Evolutionary conservation across 148 eudicot genomes (phyloP), one percentile per base, ranked within the genome.

Genomic region (Rheum nobile): DNA sequence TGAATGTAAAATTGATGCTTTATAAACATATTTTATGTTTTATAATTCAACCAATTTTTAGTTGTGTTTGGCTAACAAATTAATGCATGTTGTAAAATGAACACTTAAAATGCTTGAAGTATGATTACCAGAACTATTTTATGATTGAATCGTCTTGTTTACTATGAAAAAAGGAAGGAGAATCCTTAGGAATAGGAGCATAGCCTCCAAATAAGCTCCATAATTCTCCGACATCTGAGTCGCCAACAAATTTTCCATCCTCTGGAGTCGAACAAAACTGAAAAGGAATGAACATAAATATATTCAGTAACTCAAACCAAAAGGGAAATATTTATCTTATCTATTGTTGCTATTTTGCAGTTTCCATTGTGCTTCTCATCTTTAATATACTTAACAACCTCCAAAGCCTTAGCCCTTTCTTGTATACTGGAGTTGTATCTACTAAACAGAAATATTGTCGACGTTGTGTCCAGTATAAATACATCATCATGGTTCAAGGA

Each of bases 161-260:
- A 59, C 74, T 68, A 77, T 68, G 80, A 67, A 75, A 79, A 79
- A 79, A 59, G 28, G 84, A 80, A 39, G 82, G 71, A 0, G 81
- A 73, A 47, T 77, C 88, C 71, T 79, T 86, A 10, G 97, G 87
- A 76, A 91, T 85, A 43, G 97, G 97, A 84, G 97, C 97, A 82
- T 83, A 91, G 46, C 97, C 97, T 71, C 97, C 97, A 74, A 91
- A 91, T 5, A 87, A 81, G 75, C 83, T 85, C 97, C 97, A 91
- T 55, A 91, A 91, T 61, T 89, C 97, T 73, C 97, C 97, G 74
- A 81, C 85, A 71, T 87, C 93, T 39, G 93, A 81, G 77, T 91
- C 93, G 63, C 88, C 88, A 67, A 89, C 88, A 76, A 91, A 81
- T 74, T 80, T 91, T 26, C 97, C 97, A 79, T 89, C 97, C 83